phyloP scores from a whole-genome alignment of 768 basidiomycete species.

The Basidioascus undulatus region DNA sequence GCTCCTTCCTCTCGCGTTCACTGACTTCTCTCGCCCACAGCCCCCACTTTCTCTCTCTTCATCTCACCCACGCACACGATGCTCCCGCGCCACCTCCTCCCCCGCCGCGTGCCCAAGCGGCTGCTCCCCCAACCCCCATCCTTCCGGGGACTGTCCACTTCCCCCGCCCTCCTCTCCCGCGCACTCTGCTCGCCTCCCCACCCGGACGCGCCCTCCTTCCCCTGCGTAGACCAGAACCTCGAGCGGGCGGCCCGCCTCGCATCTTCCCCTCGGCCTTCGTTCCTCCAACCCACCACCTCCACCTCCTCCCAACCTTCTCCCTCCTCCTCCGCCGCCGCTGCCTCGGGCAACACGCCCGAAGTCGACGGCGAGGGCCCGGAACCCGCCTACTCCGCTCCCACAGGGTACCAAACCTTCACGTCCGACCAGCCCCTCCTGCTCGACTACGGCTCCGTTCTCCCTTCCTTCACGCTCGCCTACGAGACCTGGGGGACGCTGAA shows the following conservation, averaged over 20 bases:
- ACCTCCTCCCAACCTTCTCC: not conserved
- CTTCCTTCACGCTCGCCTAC: conserved; percentile 69
- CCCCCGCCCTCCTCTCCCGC: too few species aligned
- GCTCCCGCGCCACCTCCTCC: too few species aligned
- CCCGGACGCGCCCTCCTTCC: too few species aligned
- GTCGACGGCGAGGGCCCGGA: conserved; percentile 9
- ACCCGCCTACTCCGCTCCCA: conserved; percentile 9
- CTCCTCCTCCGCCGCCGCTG: not conserved
- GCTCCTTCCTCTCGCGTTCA: too few species aligned
- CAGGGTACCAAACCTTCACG: conserved; percentile 37
- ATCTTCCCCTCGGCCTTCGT: not conserved
- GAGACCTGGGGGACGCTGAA: conserved; percentile 93
- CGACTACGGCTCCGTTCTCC: conserved; percentile 34
- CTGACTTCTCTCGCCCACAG: too few species aligned
- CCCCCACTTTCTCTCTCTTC: too few species aligned
- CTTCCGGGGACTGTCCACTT: too few species aligned
- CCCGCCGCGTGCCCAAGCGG: too few species aligned
- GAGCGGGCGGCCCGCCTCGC: conserved; percentile 7
- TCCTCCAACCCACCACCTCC: conserved; percentile 2
- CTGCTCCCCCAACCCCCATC: too few species aligned
- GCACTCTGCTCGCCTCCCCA: too few species aligned
- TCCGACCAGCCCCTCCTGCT: conserved; percentile 39
- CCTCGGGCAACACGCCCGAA: not conserved
- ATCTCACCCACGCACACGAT: too few species aligned
- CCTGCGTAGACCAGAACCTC: conserved; percentile 13